phyloP scores from a whole-genome alignment of 2,329 filamentous ascomycete genomes.

The Fusarium anguioides region DNA sequence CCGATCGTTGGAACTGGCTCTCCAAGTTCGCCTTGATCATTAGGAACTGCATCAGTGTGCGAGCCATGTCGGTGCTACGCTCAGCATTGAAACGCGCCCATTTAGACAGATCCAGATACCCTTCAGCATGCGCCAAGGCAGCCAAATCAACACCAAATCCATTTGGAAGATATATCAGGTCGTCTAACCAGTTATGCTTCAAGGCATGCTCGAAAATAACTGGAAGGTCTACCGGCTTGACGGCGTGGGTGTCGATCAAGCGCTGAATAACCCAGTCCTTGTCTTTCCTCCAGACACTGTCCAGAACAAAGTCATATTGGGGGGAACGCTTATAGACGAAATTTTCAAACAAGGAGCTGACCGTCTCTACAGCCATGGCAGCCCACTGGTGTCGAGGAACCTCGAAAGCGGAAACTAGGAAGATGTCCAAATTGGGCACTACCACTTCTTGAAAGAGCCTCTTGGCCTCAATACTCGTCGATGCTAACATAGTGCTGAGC shows the following conservation, averaged over 20 bases:
- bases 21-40: conserved; percentile 87
- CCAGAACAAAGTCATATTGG: conserved; percentile 87
- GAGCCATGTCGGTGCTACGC: conserved; percentile 73
- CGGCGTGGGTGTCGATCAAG: conserved; percentile 83
- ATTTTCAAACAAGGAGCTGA: conserved; percentile 82
- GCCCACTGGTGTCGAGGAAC: conserved; percentile 80
- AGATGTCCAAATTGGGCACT: conserved; percentile 80
- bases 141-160: conserved; percentile 90
- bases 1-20: conserved; percentile 77
- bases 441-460: conserved; percentile 74
- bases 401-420: conserved; percentile 80
- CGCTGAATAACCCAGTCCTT: conserved; percentile 85
- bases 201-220: conserved; percentile 72
- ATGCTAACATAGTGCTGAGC: conserved; percentile 69
- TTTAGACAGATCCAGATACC: conserved; percentile 80
- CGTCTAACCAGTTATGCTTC: conserved; percentile 85
- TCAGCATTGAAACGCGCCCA: conserved; percentile 82
- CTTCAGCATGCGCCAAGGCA: conserved; percentile 83
- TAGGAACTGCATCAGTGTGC: conserved; percentile 81
- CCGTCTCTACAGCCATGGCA: conserved; percentile 76
- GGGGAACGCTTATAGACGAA: conserved; percentile 83
- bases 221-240: conserved; percentile 67
- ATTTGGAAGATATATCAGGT: conserved; percentile 80
- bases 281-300: conserved; percentile 92
- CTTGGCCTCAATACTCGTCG: conserved; percentile 71